Base-by-base conservation (phyloP, 1,139 yeast genomes). In the Suhomyces chickasaworum region DNA sequence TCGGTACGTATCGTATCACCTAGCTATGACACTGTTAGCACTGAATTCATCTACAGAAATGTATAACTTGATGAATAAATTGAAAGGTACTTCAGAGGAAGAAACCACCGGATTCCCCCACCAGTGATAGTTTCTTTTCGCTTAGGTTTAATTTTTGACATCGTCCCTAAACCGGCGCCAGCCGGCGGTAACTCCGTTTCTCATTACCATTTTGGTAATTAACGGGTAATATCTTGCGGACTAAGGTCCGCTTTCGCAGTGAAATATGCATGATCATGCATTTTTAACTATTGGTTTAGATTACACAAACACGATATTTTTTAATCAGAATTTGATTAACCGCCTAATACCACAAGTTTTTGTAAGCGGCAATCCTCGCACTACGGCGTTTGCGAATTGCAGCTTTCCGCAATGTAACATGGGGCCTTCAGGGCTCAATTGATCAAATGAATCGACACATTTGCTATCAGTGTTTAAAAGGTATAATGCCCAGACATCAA, bases 121-220 rank as follows among this genome's bases (percentile, higher is more conserved):
- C 23, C 18, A 25, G 29, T 4, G 7, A 16, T 18, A 23, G 31
- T 35, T 35, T 35, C 32, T 25, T 37, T 27, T 25, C 39, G 37
- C 37, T 33, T 33, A 33, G 37, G 37, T 20, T 18, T 20, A 20
- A 16, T 15, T 18, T 33, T 33, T 29, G 32, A 29, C 32, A 29
- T 13, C 32, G 21, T 37, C 8, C 39, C 31, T 13, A 22, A 37
- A 37, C 39, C 39, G 39, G 39, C 39, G 21, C 20, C 25, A 37
- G 25, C 39, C 39, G 39, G 39, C 39, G 21, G n/a, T 16, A 37
- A n/a, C 39, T 7, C 39, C 39, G 39, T 22, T 15, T 8, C 7
- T 18, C 17, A 10, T 37, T 25, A 12, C 39, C 39, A 15, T 4
- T 22, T 37, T 23, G 31, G 39, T 27, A 13, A 13, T 13, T 15